Conservation (phyloP, 805 yeast species). For the Sugiyamaella marilandica region DNA sequence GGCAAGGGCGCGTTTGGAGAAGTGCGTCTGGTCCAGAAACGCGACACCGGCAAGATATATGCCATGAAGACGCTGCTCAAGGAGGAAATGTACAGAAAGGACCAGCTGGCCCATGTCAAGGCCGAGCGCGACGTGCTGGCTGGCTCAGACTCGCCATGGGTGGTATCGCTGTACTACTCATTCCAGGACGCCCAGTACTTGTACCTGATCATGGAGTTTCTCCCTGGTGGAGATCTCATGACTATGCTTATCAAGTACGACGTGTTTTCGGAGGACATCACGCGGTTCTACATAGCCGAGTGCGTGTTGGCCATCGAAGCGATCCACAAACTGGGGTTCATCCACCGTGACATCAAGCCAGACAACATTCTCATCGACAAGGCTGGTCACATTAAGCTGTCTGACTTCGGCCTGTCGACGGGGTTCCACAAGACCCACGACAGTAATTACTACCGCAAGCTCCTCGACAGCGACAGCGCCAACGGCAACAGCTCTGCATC, state of each 20-base stretch:
- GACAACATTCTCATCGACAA: constrained; percentile 89
- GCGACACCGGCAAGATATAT: constrained; percentile 84
- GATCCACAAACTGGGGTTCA: constrained; percentile 85
- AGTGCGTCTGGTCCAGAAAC: constrained; percentile 88
- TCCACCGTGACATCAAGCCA: constrained; percentile 96
- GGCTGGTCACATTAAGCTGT: constrained; percentile 60
- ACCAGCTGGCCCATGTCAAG: constrained; percentile 90
- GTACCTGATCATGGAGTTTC: constrained; percentile 75
- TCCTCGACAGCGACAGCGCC: constrained; percentile 59
- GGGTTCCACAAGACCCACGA: constrained; percentile 96
- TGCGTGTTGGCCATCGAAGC: constrained; percentile 94
- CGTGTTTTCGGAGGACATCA: constrained; percentile 84
- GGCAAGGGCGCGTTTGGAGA: constrained; percentile 99
- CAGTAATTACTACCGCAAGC: constrained; percentile 75
- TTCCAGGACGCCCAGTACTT: constrained; percentile 74
- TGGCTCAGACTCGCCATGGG: constrained; percentile 85
- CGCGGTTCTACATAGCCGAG: constrained; percentile 89
- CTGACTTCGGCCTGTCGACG: constrained; percentile 78
- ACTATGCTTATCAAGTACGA: constrained; percentile 95
- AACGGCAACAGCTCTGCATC: constrained; percentile 17
- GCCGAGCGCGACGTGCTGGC: constrained; percentile 96
- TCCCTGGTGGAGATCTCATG: constrained; percentile 86
- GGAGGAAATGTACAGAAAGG: constrained; percentile 91
- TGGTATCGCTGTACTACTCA: constrained; percentile 73
- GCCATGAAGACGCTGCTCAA: constrained; percentile 92